Base-by-base conservation (phyloP, 169 alveolate genomes). In the Cryptosporidium muris region DNA sequence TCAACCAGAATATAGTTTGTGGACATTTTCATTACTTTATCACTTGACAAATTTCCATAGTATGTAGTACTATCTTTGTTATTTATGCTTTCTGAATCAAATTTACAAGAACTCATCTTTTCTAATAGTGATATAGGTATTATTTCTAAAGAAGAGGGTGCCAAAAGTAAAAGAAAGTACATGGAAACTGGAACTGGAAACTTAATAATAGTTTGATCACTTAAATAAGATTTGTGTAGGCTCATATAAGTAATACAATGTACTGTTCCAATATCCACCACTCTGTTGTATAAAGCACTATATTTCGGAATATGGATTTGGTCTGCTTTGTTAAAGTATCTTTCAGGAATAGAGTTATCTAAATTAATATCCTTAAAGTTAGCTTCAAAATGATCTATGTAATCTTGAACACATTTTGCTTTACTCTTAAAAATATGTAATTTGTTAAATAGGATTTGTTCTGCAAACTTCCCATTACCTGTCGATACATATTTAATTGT, bases 241-340 rank as follows among this genome's bases (percentile, higher is more conserved):
- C 74, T 74, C 60, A 74, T 25, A 60, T 74, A 74, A 66, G 60
- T 74, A 25, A 74, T 58, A 34, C 74, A 74, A 34, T 74, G 85
- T 14, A 47, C 54, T 6, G 85, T 74, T 3, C 85, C 85, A 2
- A 74, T 52, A 43, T 74, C 85, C 47, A 58, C 54, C 85, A 74
- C 54, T 60, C 85, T 38, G 47, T 74, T 74, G 34, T 56, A 74
- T 6, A 74, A 43, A 6, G 85, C 85, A 58, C 74, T 58, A 14
- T 66, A 53, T 25, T 74, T 68, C 0, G 85, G 60, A 11, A 74
- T 54, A 25, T 25, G 25, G 25, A 25, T 25, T 25, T 25, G 25
- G 25, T 25, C 25, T 25, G 25, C 25, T 25, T 25, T 25, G 25
- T 25, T 25, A 51, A 56, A 74, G 2, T 58, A 66, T 14, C 85